These are phyloP conservation scores for Cenchrus americanus DNA, from an alignment of 176 grass and related monocot species.

Conservation along the genomic window DNA sequence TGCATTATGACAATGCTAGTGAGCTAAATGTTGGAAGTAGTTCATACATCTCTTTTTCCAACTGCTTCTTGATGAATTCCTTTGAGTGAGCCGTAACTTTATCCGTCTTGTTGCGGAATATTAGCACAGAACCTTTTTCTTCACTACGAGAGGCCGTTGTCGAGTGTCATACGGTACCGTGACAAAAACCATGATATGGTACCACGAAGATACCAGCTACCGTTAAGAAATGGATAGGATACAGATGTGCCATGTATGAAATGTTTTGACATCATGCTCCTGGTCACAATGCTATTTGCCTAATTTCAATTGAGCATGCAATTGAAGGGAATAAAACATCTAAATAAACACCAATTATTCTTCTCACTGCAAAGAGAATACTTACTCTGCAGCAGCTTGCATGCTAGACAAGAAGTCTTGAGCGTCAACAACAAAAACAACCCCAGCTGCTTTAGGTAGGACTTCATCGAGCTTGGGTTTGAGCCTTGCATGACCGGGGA, in stretches of 20 bases:
- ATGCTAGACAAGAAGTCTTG: slow-evolving; percentile 88
- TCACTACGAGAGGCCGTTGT: slow-evolving; percentile 76
- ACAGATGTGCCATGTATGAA: not conserved
- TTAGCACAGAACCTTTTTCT: slow-evolving; percentile 75
- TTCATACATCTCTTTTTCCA: slow-evolving; percentile 97
- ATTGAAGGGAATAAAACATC: not conserved
- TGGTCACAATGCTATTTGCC: not conserved
- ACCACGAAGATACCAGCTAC: not conserved
- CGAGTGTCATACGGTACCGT: slow-evolving; percentile 86
- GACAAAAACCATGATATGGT: not conserved
- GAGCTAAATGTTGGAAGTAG: slow-evolving; percentile 2
- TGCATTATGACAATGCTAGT: slow-evolving; percentile 19
- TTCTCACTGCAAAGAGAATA: not conserved
- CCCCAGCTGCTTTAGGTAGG: slow-evolving; percentile 74
- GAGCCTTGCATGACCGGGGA: slow-evolving; percentile 91
- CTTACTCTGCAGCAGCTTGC: slow-evolving; percentile 87
- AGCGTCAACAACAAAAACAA: slow-evolving; percentile 85
- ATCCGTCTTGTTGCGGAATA: slow-evolving; percentile 96
- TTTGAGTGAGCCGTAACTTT: slow-evolving; percentile 98
- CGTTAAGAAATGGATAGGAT: not conserved
- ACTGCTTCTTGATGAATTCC: slow-evolving; percentile 96
- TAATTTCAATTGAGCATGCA: slow-evolving; percentile 17
- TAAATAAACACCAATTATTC: not conserved
- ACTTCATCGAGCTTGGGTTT: slow-evolving; percentile 89
- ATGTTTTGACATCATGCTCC: not conserved